Percentiles rank a stretch among this genome's conserved stretches.
phyloP scores from a whole-genome alignment of 1,284 basidiomycete species.

The Mycosarcoma maydis region DNA sequence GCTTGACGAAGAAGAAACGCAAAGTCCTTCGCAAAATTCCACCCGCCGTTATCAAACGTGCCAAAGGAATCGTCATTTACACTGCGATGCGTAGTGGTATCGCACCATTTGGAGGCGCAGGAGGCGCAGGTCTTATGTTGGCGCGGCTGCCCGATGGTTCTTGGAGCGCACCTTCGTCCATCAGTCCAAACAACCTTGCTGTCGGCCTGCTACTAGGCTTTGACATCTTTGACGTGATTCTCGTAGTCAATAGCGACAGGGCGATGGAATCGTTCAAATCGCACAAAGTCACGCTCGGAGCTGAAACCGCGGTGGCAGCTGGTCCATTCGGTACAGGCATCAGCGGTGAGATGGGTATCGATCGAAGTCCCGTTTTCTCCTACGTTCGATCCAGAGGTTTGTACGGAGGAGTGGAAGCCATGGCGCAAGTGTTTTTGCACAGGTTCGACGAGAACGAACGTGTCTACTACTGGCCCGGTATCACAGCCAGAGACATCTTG shows the following conservation, averaged over 20 bases:
- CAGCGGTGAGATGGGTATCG: slow-evolving; percentile 69
- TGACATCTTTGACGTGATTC: slow-evolving; percentile 62
- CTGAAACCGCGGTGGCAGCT: slow-evolving; percentile 70
- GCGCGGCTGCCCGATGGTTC: slow-evolving; percentile 58
- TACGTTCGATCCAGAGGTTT: slow-evolving; percentile 66
- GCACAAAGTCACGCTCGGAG: slow-evolving; percentile 71
- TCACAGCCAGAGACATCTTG: slow-evolving; percentile 59
- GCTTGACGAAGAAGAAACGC: slow-evolving; percentile 65
- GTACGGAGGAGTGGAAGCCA: slow-evolving; percentile 65
- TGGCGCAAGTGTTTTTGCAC: slow-evolving; percentile 57
- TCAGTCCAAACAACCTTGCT: slow-evolving; percentile 70
- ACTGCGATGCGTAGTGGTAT: slow-evolving; percentile 70
- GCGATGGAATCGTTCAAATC: slow-evolving; percentile 70
- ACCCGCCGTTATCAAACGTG: slow-evolving; percentile 69
- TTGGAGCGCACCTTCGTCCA: slow-evolving; percentile 71
- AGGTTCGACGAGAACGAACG: slow-evolving; percentile 65
- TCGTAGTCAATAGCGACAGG: slow-evolving; percentile 69
- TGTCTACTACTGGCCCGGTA: slow-evolving; percentile 64
- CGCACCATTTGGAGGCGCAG: slow-evolving; percentile 71
- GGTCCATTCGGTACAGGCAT: slow-evolving; percentile 71
- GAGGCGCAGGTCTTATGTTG: slow-evolving; percentile 68
- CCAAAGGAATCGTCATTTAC: slow-evolving; percentile 69
- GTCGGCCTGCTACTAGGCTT: slow-evolving; percentile 61
- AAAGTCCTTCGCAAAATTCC: slow-evolving; percentile 71
- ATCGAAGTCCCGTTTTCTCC: slow-evolving; percentile 59